Conservation (phyloP, 1,284 basidiomycete species). For the Tylopilus sp. region DNA sequence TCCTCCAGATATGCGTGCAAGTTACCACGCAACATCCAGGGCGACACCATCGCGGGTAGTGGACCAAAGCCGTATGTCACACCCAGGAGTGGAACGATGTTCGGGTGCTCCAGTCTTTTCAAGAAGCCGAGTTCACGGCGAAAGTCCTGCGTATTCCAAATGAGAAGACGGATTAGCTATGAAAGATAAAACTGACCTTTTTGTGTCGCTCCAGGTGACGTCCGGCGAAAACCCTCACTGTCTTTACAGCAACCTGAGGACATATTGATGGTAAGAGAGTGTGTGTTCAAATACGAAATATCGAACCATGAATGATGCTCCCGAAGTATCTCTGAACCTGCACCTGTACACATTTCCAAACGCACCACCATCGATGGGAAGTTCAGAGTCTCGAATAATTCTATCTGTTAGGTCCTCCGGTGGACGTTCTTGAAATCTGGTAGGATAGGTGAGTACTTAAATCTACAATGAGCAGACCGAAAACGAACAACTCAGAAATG, state of each 20-base stretch:
- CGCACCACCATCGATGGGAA: background rate
- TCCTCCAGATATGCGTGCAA: slow-evolving; percentile 7
- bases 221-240: too few species aligned
- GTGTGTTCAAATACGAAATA: too few species aligned
- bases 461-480: background rate
- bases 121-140: slow-evolving; percentile 14
- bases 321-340: background rate
- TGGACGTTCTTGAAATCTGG: background rate
- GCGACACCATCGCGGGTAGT: background rate
- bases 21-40: slow-evolving; percentile 11
- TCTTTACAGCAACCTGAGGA: too few species aligned
- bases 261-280: too few species aligned
- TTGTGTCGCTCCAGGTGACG: too few species aligned
- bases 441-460: too few species aligned
- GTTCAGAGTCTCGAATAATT: background rate
- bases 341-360: slow-evolving; percentile 17
- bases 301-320: background rate
- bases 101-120: slow-evolving; percentile 15
- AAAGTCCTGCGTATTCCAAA: background rate
- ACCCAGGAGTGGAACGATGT: slow-evolving; percentile 14
- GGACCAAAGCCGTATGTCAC: slow-evolving; percentile 11
- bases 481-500: too few species aligned
- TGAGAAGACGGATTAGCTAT: too few species aligned
- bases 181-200: too few species aligned
- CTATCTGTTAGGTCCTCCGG: slow-evolving; percentile 15